These are phyloP conservation scores for Geotrichum aggregatum DNA, from an alignment of 1,139 yeast species.

Conservation along the genomic window DNA sequence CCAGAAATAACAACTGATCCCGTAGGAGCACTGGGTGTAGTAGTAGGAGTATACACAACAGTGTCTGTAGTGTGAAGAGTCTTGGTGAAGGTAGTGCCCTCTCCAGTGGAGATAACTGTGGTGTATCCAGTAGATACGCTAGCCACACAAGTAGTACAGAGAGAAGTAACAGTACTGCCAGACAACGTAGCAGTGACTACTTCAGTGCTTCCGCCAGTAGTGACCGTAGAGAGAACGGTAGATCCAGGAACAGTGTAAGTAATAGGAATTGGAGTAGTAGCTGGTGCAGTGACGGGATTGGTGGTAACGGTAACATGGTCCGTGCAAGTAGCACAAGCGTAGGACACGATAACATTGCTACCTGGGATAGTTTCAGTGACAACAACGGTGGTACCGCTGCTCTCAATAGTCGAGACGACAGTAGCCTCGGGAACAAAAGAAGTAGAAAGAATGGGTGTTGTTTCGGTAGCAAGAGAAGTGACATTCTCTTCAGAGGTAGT, in stretches of 20 bases:
- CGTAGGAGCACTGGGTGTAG: neutral
- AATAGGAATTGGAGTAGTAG: neutral
- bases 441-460: neutral
- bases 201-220: neutral
- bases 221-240: neutral
- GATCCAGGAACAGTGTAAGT: neutral
- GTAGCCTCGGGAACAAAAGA: neutral
- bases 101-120: neutral
- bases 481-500: neutral
- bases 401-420: neutral
- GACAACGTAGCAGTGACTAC: neutral
- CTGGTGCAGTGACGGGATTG: neutral
- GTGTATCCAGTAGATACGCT: neutral
- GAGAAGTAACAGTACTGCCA: neutral
- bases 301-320: neutral
- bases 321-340: neutral
- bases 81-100: neutral
- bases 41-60: neutral
- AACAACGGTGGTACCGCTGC: neutral
- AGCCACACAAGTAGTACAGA: neutral
- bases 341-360: neutral
- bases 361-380: neutral
- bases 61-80: constrained; percentile 1
- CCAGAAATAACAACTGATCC: neutral
- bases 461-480: neutral